Conservation (phyloP, 2,329 filamentous ascomycete genomes). For the Epichloe gansuensis region DNA sequence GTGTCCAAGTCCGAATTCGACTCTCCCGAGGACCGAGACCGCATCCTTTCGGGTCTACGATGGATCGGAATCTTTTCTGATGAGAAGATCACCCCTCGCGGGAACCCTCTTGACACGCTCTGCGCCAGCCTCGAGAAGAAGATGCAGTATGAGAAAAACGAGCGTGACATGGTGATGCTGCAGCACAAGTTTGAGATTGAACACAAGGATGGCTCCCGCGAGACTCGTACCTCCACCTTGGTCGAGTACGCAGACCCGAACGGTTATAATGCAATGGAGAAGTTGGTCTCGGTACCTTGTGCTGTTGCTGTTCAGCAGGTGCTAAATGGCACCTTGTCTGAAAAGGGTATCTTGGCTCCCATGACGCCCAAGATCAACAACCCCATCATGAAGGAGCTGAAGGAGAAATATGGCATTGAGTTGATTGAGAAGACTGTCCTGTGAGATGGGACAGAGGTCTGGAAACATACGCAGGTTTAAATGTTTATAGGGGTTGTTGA, state of each 20-base stretch:
- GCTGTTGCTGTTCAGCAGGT: constrained; percentile 60
- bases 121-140: constrained; percentile 82
- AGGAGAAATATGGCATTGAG: constrained; percentile 63
- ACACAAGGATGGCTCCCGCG: constrained; percentile 56
- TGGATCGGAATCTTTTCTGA: constrained; percentile 52
- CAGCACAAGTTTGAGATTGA: constrained; percentile 80
- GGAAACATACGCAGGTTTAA: too few species aligned
- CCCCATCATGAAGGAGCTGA: constrained; percentile 64
- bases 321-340: constrained; percentile 57
- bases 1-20: constrained; percentile 62
- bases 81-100: constrained; percentile 49
- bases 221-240: constrained; percentile 71
- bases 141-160: constrained; percentile 73
- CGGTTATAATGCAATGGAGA: constrained; percentile 68
- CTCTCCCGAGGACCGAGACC: constrained; percentile 52
- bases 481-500: too few species aligned
- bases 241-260: constrained; percentile 67
- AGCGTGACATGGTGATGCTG: constrained; percentile 73
- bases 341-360: constrained; percentile 65
- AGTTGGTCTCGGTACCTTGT: constrained; percentile 60
- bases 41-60: constrained; percentile 56
- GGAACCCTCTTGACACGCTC: constrained; percentile 79
- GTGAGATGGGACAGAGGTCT: constrained; percentile 9
- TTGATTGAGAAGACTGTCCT: constrained; percentile 54
- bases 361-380: constrained; percentile 59